Conservation (phyloP, 345 rosid species). For the Erucastrum elatum region DNA sequence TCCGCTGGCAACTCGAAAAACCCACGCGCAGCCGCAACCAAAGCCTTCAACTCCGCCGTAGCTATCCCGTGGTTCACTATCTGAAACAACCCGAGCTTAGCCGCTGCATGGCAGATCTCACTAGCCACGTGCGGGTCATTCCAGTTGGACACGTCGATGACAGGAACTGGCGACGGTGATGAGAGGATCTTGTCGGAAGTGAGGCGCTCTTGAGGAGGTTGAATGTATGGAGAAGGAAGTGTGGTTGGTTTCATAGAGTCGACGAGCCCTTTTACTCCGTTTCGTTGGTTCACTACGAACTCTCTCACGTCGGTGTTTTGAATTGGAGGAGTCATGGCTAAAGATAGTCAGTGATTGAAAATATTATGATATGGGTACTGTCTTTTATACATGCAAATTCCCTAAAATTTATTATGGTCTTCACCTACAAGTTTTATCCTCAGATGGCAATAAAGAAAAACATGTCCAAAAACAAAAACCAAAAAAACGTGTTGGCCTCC, state of each 20-base stretch:
- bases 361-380: not conserved
- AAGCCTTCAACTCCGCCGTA: constrained; percentile 27
- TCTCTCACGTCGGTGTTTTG: constrained; percentile 22
- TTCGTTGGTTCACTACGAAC: constrained; percentile 44
- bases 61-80: constrained; percentile 39
- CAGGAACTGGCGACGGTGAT: constrained; percentile 23
- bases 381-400: not conserved
- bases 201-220: constrained; percentile 44
- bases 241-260: constrained; percentile 29
- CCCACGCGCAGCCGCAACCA: constrained; percentile 40
- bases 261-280: constrained; percentile 52
- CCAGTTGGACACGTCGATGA: constrained; percentile 41
- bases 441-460: not conserved
- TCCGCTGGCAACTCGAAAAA: constrained; percentile 42
- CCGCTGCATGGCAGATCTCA: constrained; percentile 34
- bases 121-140: constrained; percentile 8
- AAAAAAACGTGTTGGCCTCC: not conserved
- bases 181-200: constrained; percentile 33
- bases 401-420: not conserved
- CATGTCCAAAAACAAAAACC: no score
- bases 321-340: constrained; percentile 8
- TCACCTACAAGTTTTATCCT: not conserved
- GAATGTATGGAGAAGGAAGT: constrained; percentile 44
- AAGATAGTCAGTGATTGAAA: not conserved
- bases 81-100: constrained; percentile 37